Evolutionary conservation across 305 asterid species (phyloP), one percentile per base, ranked within the genome.

Genomic region (Coffea humblotiana): DNA sequence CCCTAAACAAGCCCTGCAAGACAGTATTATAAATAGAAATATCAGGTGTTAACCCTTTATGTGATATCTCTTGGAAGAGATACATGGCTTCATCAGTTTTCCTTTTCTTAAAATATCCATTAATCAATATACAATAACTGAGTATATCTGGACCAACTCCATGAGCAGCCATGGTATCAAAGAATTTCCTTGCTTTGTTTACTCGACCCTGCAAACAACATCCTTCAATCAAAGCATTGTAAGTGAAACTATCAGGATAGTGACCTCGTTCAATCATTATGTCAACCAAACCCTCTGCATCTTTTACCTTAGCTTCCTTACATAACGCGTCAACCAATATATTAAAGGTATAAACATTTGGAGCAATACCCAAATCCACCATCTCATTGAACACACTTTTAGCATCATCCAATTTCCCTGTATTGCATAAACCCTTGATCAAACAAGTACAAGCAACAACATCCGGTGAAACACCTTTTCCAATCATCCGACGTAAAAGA

Each of bases 61-160:
- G 52, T 35, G 80, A 27, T 64, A 81, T 78, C 40, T 70, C 81
- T n/a, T 3, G 63, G 25, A 84, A 81, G 43, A 84, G 72, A 10
- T 52, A 8, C 54, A 81, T 61, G 49, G 81, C 85, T 29, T 81
- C 85, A n/a, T 84, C 74, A 9, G 71, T 48, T 47, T 66, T 75
- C 67, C 21, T 40, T 27, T 56, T 76, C 81, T 63, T 78, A 54
- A 84, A 75, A 74, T 78, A 81, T 13, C 85, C 83, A 21, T 81
- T 84, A 3, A 84, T 52, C 61, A 84, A 47, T 37, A 64, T 78
- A 47, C n/a, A 40, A 27, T 84, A 84, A 71, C 70, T 32, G 10
- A 15, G 27, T 72, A 25, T 18, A 35, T 77, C 56, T 29, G 82
- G 80, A 27, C 47, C 43, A 40, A 40, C 43, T 40, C 43, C 43